Evolutionary conservation across 1,139 yeast species (phyloP), one percentile per base, ranked within the genome.

Genomic region (Kodamaea alishanica): DNA sequence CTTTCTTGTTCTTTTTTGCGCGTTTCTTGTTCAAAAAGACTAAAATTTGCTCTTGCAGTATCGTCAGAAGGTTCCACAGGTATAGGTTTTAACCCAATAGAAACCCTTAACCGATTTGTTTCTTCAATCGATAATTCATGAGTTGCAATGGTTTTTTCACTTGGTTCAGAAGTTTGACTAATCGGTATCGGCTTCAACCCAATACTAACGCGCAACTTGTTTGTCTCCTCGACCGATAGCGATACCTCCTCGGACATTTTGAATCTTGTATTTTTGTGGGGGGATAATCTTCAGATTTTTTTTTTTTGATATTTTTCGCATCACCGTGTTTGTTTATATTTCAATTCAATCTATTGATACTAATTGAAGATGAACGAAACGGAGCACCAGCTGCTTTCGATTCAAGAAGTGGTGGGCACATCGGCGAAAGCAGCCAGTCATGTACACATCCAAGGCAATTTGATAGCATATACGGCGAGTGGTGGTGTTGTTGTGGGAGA

Each of bases 401-500:
- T 65, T 22, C 49, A 50, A 12, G 35, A 46, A 11, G 55, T 64
- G 11, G 33, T 52, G 5, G 73, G 72, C 4, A 58, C 65, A 2
- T 64, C 73, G 1, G 64, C 69, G 8, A 52, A 43, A 35, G 40
- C 46, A 10, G 42, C 60, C 6, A 52, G 53, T 30, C 67, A 72
- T 33, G 63, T 78, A 42, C 59, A 67, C 23, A 58, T 69, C 1
- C 67, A 64, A 23, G 71, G 61, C 8, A 61, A 70, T 44, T 41
- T 62, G 5, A 50, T 81, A 9, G 86, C 82, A 0, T 81, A 80
- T 49, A 70, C 79, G 2, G 84, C 84, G 4, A 80, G 87, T 35
- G 84, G 85, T 6, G 87, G 87, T 0, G 85, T 79, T 1, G 83
- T 80, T 4, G 77, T 79, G 4, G 60, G 75, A 32, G 50, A 55